Conservation (phyloP, 2,329 filamentous ascomycete genomes). For the Zarea fungicola region DNA sequence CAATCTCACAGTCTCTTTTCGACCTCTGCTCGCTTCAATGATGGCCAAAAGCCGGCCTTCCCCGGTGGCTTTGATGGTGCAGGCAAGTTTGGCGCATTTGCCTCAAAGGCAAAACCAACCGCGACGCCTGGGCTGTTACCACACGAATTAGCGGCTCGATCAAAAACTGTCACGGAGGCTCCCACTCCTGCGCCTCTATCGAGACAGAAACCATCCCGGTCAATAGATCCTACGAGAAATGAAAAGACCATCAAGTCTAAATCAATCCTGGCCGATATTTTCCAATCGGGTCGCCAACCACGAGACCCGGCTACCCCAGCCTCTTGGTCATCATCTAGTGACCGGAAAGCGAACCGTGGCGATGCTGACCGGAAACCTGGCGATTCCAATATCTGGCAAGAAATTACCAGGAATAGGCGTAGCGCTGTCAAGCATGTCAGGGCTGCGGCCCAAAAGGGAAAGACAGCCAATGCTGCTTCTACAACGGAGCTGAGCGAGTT, state of each 20-base stretch:
- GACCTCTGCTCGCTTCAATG: conserved; percentile 20
- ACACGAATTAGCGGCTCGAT: conserved; percentile 33
- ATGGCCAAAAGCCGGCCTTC: conserved; percentile 18
- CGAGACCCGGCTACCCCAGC: conserved; percentile 5
- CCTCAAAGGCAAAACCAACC: conserved; percentile 16
- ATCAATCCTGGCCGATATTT: conserved; percentile 28
- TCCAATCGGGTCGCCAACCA: conserved; percentile 15
- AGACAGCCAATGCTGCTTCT: background rate
- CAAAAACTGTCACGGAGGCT: conserved; percentile 15
- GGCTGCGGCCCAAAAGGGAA: background rate
- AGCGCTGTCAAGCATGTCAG: background rate
- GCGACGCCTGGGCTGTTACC: conserved; percentile 27
- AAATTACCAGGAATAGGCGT: conserved; percentile 14
- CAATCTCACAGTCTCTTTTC: conserved; percentile 20
- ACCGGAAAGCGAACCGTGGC: conserved; percentile 20
- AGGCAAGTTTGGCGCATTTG: conserved; percentile 20
- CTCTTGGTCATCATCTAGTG: conserved; percentile 3
- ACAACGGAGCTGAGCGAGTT: conserved; percentile 9
- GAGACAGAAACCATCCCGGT: conserved; percentile 6
- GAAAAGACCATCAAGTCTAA: conserved; percentile 18
- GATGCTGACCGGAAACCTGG: background rate
- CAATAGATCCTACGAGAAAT: conserved; percentile 3
- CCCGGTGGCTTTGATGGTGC: conserved; percentile 20
- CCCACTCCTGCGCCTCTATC: conserved; percentile 17
- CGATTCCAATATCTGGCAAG: conserved; percentile 16